Evolutionary conservation across 108 stramenopile species (phyloP).

Genomic region (Aurantiochytrium sp.): DNA sequence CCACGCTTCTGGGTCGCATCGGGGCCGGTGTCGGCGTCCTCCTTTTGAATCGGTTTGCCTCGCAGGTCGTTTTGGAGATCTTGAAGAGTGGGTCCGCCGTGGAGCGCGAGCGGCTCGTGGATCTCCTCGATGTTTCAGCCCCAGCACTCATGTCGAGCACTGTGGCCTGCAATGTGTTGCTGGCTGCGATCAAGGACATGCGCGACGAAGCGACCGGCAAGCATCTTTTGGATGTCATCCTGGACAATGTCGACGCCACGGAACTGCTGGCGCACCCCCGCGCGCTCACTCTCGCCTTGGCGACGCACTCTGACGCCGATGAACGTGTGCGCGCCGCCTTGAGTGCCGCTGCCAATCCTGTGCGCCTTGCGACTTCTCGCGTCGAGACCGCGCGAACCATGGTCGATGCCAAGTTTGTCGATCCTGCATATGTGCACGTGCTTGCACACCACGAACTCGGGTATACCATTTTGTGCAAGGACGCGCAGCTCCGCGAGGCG

Average conservation of each 20-base stretch:
- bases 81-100: not conserved
- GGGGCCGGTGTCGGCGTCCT: not conserved
- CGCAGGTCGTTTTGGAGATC: not conserved
- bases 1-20: not conserved
- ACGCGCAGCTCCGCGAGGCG: not conserved
- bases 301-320: not conserved
- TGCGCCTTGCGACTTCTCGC: not conserved
- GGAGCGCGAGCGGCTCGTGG: not conserved
- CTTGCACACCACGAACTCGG: not conserved
- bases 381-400: not conserved
- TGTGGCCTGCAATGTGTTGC: not conserved
- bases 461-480: not conserved
- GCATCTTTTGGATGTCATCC: not conserved
- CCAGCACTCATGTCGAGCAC: not conserved
- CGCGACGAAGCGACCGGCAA: not conserved
- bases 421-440: not conserved
- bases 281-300: not conserved
- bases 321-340: not conserved
- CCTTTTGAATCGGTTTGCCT: not conserved
- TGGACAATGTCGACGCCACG: not conserved
- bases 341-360: not conserved
- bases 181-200: not conserved
- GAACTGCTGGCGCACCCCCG: not conserved
- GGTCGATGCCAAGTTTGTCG: not conserved
- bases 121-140: not conserved